Conservation (phyloP, 2,329 filamentous ascomycete species). For the Colletotrichum tropicicola region DNA sequence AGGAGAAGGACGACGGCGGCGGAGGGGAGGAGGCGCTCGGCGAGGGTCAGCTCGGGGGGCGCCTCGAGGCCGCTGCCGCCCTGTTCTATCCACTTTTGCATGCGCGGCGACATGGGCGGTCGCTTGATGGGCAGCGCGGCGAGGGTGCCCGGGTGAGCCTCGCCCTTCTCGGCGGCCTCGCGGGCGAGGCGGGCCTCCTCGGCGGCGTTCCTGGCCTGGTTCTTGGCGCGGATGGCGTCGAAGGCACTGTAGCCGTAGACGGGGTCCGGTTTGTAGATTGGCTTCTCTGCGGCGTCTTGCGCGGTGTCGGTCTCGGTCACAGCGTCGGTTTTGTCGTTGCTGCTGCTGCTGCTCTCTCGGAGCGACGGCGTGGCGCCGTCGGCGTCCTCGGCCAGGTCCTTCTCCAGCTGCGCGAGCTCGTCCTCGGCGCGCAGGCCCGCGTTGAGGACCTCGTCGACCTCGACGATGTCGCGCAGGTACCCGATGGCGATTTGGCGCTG, state of each 20-base stretch:
- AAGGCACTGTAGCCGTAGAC: conserved; percentile 67
- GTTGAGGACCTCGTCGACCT: conserved; percentile 68
- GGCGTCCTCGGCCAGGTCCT: conserved; percentile 35
- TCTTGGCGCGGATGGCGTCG: conserved; percentile 64
- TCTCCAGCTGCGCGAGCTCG: conserved; percentile 64
- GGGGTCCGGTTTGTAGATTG: conserved; percentile 47
- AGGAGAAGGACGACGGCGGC: conserved; percentile 56
- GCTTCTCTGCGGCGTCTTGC: no score
- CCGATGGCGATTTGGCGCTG: conserved; percentile 58
- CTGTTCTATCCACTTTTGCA: conserved; percentile 52
- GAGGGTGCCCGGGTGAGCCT: conserved; percentile 47
- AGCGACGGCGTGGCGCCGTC: conserved; percentile 26
- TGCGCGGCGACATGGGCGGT: conserved; percentile 48
- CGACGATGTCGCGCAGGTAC: conserved; percentile 63
- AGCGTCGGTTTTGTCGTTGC: conserved; percentile 30
- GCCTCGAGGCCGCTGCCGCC: conserved; percentile 60
- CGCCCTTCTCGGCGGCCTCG: conserved; percentile 35
- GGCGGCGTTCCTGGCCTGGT: conserved; percentile 58
- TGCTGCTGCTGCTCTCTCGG: not conserved
- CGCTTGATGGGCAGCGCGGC: conserved; percentile 48
- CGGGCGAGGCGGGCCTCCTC: conserved; percentile 54
- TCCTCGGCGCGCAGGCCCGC: conserved; percentile 70
- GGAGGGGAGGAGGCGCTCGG: conserved; percentile 65
- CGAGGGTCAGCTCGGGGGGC: conserved; percentile 60
- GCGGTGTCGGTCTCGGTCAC: conserved; percentile 17